Percentiles rank a stretch among this genome's conserved stretches.
Conservation (phyloP, 73 alveolate species). For the Uronychia binucleata region DNA sequence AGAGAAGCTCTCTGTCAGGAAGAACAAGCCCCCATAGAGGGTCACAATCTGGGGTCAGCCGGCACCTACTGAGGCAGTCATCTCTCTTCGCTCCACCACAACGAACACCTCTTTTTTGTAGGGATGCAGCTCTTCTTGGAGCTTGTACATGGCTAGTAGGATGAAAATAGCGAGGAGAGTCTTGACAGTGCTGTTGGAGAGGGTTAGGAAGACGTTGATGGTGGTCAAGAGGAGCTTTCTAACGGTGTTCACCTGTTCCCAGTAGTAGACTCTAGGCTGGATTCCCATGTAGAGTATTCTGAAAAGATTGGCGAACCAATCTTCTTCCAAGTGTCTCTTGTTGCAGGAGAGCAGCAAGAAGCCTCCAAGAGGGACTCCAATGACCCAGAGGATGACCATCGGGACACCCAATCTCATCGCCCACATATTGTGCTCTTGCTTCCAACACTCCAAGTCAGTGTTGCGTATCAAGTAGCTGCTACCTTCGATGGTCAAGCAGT, state of each 20-base stretch:
- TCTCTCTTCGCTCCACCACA: constrained; percentile 7
- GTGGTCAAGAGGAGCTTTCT: constrained; percentile 1
- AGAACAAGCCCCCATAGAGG: background rate
- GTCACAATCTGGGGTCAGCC: background rate
- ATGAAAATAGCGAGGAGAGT: constrained; percentile 8
- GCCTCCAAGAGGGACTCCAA: constrained; percentile 49
- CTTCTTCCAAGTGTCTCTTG: constrained; percentile 27
- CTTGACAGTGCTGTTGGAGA: background rate
- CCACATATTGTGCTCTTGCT: constrained; percentile 23
- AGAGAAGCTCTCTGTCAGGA: background rate
- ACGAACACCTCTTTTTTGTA: constrained; percentile 7
- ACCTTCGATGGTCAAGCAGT: background rate
- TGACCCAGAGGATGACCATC: constrained; percentile 53
- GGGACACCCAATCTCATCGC: constrained; percentile 38
- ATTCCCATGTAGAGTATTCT: constrained; percentile 53
- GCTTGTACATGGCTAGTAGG: background rate
- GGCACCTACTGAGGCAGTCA: background rate
- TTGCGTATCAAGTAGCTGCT: constrained; percentile 33
- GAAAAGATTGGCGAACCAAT: constrained; percentile 2
- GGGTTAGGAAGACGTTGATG: constrained; percentile 22
- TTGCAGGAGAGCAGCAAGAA: constrained; percentile 19
- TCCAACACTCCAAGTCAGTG: constrained; percentile 41
- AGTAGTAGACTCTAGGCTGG: constrained; percentile 24
- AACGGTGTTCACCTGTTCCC: constrained; percentile 29
- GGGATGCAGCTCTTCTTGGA: constrained; percentile 4